Evolutionary conservation across 2,329 filamentous ascomycete genomes (phyloP), one percentile per base, ranked within the genome.

Genomic region (Pestalotiopsis sp.): DNA sequence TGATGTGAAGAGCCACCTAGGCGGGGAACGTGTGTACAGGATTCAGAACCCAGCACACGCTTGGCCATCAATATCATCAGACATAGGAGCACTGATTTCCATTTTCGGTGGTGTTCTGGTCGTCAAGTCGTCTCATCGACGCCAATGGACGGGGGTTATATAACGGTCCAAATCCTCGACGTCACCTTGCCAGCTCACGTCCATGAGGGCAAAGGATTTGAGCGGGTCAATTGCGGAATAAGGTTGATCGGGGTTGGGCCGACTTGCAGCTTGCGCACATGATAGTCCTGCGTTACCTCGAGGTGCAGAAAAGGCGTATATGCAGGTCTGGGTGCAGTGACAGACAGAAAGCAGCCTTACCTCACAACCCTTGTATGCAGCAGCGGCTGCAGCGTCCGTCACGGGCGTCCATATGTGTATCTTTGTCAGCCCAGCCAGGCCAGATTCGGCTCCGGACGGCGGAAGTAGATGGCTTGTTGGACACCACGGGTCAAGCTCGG

Each of bases 221-320:
- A 59, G 25, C 23, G 23, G 57, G 57, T 27, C 57, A 27, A 36
- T 27, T 23, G 27, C 7, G 23, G 57, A 27, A 27, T 36, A 59
- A 59, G 57, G 57, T 59, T 36, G 57, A 36, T 59, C 17, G 45
- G 57, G 27, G 27, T 59, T 59, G 57, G 57, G 57, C 57, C 57
- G 57, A 59, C 57, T 59, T 59, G 57, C 57, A 59, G 57, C 57
- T 59, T 20, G 45, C 17, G 45, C 45, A 59, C 57, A 59, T 27
- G 23, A 36, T 27, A 59, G 23, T 36, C 27, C 27, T 27, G 57
- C 27, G 57, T 59, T 23, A 59, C 25, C 45, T 52, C n/a, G 45
- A 52, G 45, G 45, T 52, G 45, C 45, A 52, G 14, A 52, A n/a
- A 9, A 20, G 45, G 17, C 9, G 45, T n/a, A 52, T 52, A n/a